A percentile compares a stretch with the other conserved stretches of the same genome.
phyloP scores from a whole-genome alignment of 176 grass and related monocot species.

The Otatea glauca region DNA sequence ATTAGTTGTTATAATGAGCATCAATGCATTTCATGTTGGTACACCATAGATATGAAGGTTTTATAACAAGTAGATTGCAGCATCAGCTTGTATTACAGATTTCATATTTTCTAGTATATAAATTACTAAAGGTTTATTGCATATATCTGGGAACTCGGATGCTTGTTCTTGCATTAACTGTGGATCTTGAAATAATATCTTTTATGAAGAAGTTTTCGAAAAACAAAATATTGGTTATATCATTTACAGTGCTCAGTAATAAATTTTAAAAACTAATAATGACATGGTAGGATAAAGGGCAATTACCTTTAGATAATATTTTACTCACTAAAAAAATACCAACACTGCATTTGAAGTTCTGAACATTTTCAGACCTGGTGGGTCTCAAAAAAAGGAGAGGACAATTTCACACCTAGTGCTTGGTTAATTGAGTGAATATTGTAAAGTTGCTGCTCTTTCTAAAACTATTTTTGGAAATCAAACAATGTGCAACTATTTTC shows the following conservation, averaged over 20 bases:
- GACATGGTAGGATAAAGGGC: conserved; percentile 8
- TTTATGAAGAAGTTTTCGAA: neutral
- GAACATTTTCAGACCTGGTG: neutral
- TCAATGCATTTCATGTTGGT: no score
- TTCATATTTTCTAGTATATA: conserved; percentile 8
- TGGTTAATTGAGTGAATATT: conserved; percentile 23
- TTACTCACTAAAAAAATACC: neutral
- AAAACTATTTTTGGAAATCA: conserved; percentile 4
- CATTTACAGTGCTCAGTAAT: conserved; percentile 1
- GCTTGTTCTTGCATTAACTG: neutral
- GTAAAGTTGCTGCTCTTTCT: conserved; percentile 18
- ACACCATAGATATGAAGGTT: neutral
- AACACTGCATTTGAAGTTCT: neutral
- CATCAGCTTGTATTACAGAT: conserved; percentile 1
- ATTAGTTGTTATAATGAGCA: no score
- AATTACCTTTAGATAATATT: conserved; percentile 22
- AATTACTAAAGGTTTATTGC: neutral
- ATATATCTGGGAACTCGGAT: conserved; percentile 1
- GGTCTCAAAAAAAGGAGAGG: neutral
- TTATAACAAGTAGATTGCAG: neutral
- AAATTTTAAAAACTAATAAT: neutral
- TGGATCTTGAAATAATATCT: neutral
- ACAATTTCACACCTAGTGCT: neutral
- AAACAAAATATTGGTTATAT: conserved; percentile 14
- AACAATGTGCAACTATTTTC: conserved; percentile 18